These are phyloP conservation scores for Edaphochlamys debaryana DNA, from an alignment of 139 green algal species.

Conservation along the genomic window DNA sequence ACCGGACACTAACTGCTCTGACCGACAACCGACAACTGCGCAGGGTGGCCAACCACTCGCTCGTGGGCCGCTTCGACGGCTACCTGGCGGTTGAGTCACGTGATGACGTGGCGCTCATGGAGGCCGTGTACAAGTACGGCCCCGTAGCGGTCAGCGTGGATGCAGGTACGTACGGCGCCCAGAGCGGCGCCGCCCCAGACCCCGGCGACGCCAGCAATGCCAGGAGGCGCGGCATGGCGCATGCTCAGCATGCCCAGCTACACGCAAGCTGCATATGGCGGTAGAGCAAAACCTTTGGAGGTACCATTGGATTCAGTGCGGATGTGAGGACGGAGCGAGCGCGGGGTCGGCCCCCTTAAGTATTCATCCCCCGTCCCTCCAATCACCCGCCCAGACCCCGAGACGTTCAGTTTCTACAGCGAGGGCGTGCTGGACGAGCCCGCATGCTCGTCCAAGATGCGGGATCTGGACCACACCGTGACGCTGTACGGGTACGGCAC, in stretches of 20 bases:
- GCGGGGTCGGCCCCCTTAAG: no score
- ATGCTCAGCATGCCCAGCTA: no score
- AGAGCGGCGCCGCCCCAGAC: no score
- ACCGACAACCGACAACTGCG: no score
- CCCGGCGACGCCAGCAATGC: no score
- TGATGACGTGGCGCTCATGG: constrained; percentile 61
- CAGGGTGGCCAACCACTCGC: constrained; percentile 23
- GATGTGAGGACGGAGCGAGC: no score
- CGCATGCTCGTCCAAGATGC: constrained; percentile 45
- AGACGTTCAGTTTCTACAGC: constrained; percentile 61
- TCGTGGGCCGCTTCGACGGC: constrained; percentile 42
- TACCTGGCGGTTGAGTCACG: constrained; percentile 50
- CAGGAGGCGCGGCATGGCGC: no score
- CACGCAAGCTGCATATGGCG: no score
- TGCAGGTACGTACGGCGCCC: constrained; percentile 7
- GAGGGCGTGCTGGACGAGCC: constrained; percentile 61
- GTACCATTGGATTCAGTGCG: no score
- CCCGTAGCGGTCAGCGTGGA: constrained; percentile 61
- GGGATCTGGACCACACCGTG: constrained; percentile 53
- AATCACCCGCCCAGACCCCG: constrained; percentile 14
- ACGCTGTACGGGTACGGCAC: constrained; percentile 64
- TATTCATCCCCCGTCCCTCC: no score
- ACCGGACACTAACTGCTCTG: no score
- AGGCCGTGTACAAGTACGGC: constrained; percentile 52
- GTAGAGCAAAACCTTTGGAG: no score